Base-by-base conservation (phyloP, 2,329 filamentous ascomycete genomes). In the Chaetomiaceae sp. region DNA sequence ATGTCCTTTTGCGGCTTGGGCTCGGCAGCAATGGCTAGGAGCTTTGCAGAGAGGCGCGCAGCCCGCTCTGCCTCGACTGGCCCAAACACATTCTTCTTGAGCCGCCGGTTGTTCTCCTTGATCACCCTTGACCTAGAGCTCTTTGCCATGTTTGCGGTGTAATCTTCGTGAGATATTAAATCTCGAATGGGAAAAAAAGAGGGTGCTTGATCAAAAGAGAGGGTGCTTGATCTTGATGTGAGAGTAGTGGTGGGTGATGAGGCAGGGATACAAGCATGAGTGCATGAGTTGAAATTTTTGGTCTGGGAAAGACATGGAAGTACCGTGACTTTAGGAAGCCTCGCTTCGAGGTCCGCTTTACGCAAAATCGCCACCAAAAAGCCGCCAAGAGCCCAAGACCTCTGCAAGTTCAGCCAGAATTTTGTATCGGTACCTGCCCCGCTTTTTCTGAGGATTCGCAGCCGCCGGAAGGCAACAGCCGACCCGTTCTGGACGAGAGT, bases 61-160 rank as follows among this genome's bases (percentile, higher is more conserved):
- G 85, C 86, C 63, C 92, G 83, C 42, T 88, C 91, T 64, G 80
- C 75, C 69, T 92, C 89, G 51, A 85, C 84, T 15, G 92, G 92
- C 1, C 87, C 89, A 72, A 95, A 96, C 61, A 96, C 87, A 60
- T 83, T 84, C 61, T 82, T 77, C 71, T 91, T 91, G 60, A 96
- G 80, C 64, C 82, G 85, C 63, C 82, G 79, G 74, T 91, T 90
- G 76, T 96, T 96, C 65, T 80, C 79, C 76, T 96, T 96, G 65
- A 79, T 83, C 61, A 81, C 77, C 68, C 87, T 95, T 61, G 91
- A 82, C 69, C 92, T 81, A 57, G 88, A 77, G 68, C 89, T 88
- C 71, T 95, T 96, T 22, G 91, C 92, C 92, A 96, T 97, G 63
- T 58, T 63, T 53, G 38, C 37, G 19, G 31, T 39, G 27, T 52